Conservation (phyloP, 1,139 yeast genomes). For the Magnusiomyces ingens region DNA sequence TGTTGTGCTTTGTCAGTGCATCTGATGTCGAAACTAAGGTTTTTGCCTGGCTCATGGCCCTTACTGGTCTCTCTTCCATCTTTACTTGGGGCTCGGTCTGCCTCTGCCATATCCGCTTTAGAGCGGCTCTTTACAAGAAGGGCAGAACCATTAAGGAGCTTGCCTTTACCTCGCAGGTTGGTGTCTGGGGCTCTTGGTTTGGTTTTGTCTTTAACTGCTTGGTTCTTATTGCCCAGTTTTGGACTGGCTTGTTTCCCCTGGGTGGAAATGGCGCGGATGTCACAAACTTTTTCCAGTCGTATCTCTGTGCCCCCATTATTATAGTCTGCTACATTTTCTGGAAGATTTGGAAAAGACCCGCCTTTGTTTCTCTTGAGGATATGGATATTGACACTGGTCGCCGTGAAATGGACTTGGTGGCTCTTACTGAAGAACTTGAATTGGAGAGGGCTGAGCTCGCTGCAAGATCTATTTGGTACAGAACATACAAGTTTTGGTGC, state of each 20-base stretch:
- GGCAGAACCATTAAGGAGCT: slow-evolving; percentile 62
- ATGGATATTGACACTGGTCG: slow-evolving; percentile 52
- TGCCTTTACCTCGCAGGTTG: slow-evolving; percentile 62
- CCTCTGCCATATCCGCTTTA: slow-evolving; percentile 69
- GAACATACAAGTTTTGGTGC: slow-evolving; percentile 45
- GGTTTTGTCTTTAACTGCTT: slow-evolving; percentile 56
- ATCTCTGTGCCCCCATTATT: slow-evolving; percentile 50
- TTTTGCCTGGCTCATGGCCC: slow-evolving; percentile 74
- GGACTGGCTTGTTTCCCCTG: slow-evolving; percentile 70
- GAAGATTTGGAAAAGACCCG: slow-evolving; percentile 43
- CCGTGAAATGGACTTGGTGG: slow-evolving; percentile 49
- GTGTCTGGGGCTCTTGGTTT: slow-evolving; percentile 60
- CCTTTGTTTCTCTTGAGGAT: slow-evolving; percentile 42
- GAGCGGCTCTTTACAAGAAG: slow-evolving; percentile 61
- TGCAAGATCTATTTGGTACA: slow-evolving; percentile 34
- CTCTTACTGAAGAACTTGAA: slow-evolving; percentile 44
- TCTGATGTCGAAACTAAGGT: slow-evolving; percentile 61
- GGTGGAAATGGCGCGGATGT: slow-evolving; percentile 41
- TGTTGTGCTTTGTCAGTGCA: slow-evolving; percentile 60
- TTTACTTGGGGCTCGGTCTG: slow-evolving; percentile 82
- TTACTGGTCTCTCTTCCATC: slow-evolving; percentile 76
- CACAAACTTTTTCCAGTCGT: slow-evolving; percentile 44
- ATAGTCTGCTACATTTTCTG: slow-evolving; percentile 44
- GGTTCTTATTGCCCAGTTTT: slow-evolving; percentile 72
- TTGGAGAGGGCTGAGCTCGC: slow-evolving; percentile 41